Percentiles rank a stretch among this genome's conserved stretches.
phyloP scores from a whole-genome alignment of 2,329 filamentous ascomycete species.

The Penicillium palitans region DNA sequence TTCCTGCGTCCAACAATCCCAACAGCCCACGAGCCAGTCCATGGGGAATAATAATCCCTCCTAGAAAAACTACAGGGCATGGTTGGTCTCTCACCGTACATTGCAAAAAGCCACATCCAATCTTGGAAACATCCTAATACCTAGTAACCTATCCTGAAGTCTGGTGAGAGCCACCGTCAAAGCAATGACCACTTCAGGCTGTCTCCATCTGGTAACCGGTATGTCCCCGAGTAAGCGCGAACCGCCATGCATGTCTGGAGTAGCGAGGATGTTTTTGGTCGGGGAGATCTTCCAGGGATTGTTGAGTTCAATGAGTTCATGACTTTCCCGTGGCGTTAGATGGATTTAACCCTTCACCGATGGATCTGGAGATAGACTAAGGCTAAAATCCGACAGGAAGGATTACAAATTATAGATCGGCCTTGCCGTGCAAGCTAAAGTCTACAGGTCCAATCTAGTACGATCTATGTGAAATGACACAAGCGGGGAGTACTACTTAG shows the following conservation, averaged over 20 bases:
- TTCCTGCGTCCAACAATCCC: constrained; percentile 23
- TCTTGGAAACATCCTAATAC: neutral
- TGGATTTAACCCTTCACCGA: neutral
- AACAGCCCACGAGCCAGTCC: neutral
- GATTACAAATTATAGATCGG: neutral
- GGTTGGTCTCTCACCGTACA: neutral
- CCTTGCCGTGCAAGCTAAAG: neutral
- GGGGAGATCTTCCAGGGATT: neutral
- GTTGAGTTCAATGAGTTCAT: neutral
- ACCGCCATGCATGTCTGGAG: neutral
- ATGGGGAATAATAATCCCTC: neutral
- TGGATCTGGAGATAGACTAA: neutral
- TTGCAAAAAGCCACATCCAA: constrained; percentile 3
- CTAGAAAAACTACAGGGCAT: neutral
- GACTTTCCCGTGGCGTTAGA: neutral
- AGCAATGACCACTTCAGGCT: neutral
- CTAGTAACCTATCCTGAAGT: neutral
- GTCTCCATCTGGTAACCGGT: neutral
- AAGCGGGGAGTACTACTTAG: neutral
- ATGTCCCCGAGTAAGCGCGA: neutral
- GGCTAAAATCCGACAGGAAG: neutral
- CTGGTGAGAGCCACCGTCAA: neutral
- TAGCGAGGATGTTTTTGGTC: neutral
- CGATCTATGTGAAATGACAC: neutral
- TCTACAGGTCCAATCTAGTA: neutral